phyloP scores from a whole-genome alignment of 495 filamentous ascomycete genomes.

The Penicillium silybi region DNA sequence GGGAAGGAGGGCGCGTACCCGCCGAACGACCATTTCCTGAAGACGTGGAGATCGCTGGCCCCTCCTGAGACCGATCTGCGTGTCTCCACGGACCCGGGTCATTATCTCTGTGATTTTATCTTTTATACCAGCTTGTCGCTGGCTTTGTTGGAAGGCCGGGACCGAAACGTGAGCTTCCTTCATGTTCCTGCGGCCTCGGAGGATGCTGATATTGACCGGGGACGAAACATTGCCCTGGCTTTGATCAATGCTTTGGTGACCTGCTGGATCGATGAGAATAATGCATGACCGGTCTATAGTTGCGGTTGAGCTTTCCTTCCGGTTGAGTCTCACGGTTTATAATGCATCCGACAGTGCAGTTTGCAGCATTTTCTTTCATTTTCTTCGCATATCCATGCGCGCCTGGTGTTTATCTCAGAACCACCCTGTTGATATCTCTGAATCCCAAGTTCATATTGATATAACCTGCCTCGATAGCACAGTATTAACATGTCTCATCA shows the following conservation, averaged over 20 bases:
- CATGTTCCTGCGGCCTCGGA: slow-evolving; percentile 67
- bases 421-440: neutral
- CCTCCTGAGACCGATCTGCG: slow-evolving; percentile 50
- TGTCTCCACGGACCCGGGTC: slow-evolving; percentile 71
- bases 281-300: slow-evolving; percentile 1
- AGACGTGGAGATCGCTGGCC: slow-evolving; percentile 30
- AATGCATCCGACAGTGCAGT: neutral
- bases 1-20: slow-evolving; percentile 20
- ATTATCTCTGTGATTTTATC: slow-evolving; percentile 83
- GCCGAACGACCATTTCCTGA: slow-evolving; percentile 33
- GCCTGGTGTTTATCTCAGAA: slow-evolving; percentile 1
- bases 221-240: slow-evolving; percentile 60
- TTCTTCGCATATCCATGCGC: slow-evolving; percentile 5
- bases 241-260: slow-evolving; percentile 65
- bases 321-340: neutral
- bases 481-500: neutral
- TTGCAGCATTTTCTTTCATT: neutral
- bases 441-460: neutral
- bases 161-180: slow-evolving; percentile 65
- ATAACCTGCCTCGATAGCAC: neutral
- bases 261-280: slow-evolving; percentile 37
- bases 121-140: slow-evolving; percentile 71
- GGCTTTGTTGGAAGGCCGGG: slow-evolving; percentile 44
- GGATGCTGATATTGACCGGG: slow-evolving; percentile 52
- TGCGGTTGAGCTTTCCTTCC: neutral